A percentile compares a stretch with the other conserved stretches of the same genome.
These are phyloP conservation scores for Phialophora verrucosa DNA, from an alignment of 2,329 filamentous ascomycete species.

Conservation along the genomic window DNA sequence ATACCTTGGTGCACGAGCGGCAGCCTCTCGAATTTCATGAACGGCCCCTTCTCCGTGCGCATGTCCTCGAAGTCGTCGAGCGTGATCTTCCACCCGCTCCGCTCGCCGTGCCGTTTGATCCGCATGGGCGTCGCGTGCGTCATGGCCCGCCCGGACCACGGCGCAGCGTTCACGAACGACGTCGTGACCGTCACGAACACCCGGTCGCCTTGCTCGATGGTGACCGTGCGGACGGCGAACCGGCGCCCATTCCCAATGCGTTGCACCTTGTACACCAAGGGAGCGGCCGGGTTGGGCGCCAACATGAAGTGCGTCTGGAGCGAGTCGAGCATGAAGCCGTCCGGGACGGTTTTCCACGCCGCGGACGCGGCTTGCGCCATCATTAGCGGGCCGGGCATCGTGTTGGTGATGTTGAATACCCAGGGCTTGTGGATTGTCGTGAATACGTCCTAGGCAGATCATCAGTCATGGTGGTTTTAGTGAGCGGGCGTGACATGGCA, in stretches of 20 bases:
- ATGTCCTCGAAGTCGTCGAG: slow-evolving; percentile 36
- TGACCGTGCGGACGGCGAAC: slow-evolving; percentile 34
- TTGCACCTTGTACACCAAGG: slow-evolving; percentile 33
- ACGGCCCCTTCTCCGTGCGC: slow-evolving; percentile 29
- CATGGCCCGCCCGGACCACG: slow-evolving; percentile 36
- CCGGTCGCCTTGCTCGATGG: slow-evolving; percentile 30
- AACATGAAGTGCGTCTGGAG: slow-evolving; percentile 38
- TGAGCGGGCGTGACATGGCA: not conserved
- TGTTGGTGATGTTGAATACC: slow-evolving; percentile 35
- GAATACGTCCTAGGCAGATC: slow-evolving; percentile 30
- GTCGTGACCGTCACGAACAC: slow-evolving; percentile 30
- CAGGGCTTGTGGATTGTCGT: slow-evolving; percentile 35
- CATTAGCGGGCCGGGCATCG: slow-evolving; percentile 36
- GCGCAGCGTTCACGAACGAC: slow-evolving; percentile 30
- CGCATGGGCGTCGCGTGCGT: slow-evolving; percentile 28
- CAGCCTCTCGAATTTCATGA: slow-evolving; percentile 39
- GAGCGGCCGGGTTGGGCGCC: slow-evolving; percentile 26
- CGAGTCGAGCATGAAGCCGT: slow-evolving; percentile 33
- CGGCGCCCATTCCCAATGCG: slow-evolving; percentile 34
- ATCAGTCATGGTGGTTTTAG: not conserved
- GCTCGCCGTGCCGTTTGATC: slow-evolving; percentile 15
- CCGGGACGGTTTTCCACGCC: slow-evolving; percentile 36
- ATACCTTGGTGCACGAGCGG: slow-evolving; percentile 32
- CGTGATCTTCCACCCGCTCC: slow-evolving; percentile 29
- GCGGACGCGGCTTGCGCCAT: slow-evolving; percentile 37